Conservation (phyloP, 371 early-diverging fungal species). For the Mortierella sp. region DNA sequence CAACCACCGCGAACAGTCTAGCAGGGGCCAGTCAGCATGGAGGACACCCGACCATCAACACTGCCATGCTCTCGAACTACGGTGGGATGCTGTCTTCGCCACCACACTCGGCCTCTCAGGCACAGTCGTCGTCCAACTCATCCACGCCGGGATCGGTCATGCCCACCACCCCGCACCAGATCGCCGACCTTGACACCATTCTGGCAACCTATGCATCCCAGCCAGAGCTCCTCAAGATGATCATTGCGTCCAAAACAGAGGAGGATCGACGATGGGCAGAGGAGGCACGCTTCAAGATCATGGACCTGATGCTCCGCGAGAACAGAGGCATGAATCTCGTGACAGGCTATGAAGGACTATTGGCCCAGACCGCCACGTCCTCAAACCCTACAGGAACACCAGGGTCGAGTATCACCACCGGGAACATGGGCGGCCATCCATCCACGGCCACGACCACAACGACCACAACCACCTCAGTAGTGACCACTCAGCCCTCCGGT, state of each 20-base stretch:
- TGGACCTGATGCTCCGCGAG: constrained; percentile 64
- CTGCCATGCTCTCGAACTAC: constrained; percentile 41
- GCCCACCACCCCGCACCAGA: constrained; percentile 40
- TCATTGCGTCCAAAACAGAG: constrained; percentile 73
- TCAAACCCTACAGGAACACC: constrained; percentile 24
- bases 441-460: constrained; percentile 15
- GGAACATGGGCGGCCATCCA: constrained; percentile 18
- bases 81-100: constrained; percentile 42
- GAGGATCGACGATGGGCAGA: constrained; percentile 76
- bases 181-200: constrained; percentile 68
- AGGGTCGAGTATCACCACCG: constrained; percentile 25
- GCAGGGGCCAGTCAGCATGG: constrained; percentile 16
- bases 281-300: constrained; percentile 70
- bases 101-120: constrained; percentile 27
- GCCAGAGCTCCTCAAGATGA: constrained; percentile 75
- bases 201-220: constrained; percentile 68
- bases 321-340: constrained; percentile 22
- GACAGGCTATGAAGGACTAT: constrained; percentile 41
- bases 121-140: constrained; percentile 19
- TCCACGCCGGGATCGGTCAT: constrained; percentile 22
- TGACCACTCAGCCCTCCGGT: neutral
- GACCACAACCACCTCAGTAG: neutral
- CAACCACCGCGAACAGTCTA: constrained; percentile 30
- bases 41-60: constrained; percentile 41
- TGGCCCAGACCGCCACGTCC: constrained; percentile 21